A percentile compares a stretch with the other conserved stretches of the same genome.
phyloP scores from a whole-genome alignment of 2,329 filamentous ascomycete species.

The Sordariomycetes sp. region DNA sequence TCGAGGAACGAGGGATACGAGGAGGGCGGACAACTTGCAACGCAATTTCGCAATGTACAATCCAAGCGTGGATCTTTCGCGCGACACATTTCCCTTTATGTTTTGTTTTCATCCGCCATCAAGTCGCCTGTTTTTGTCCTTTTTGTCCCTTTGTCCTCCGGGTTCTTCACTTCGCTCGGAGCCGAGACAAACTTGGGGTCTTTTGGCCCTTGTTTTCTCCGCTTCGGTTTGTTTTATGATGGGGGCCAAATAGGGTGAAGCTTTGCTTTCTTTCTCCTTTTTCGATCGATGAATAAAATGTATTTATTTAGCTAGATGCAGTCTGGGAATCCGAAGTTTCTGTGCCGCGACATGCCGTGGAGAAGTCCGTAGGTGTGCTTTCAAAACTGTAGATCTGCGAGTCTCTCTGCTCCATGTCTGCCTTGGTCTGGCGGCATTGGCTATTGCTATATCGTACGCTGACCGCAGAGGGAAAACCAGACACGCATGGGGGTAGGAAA shows the following conservation, averaged over 20 bases:
- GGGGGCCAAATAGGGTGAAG: no score
- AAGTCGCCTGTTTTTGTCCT: neutral
- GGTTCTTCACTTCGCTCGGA: no score
- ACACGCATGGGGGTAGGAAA: no score
- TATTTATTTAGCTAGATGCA: neutral
- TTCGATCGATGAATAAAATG: neutral
- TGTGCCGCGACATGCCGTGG: neutral
- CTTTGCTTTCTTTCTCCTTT: neutral
- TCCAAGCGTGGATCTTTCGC: neutral
- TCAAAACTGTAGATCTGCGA: neutral
- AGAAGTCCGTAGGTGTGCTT: neutral
- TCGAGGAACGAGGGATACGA: neutral
- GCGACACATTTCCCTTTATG: neutral
- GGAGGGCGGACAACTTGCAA: neutral
- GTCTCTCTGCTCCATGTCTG: no score
- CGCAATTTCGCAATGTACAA: neutral
- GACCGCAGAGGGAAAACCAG: no score
- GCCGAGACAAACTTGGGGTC: no score
- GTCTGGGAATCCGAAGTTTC: neutral
- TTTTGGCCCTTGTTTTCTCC: neutral
- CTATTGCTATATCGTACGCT: no score
- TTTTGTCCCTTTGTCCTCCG: neutral
- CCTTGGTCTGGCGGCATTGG: no score
- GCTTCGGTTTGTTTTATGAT: neutral
- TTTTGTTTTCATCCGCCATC: neutral